Conservation (phyloP, 1,284 basidiomycete species). For the Inonotus obliquus region DNA sequence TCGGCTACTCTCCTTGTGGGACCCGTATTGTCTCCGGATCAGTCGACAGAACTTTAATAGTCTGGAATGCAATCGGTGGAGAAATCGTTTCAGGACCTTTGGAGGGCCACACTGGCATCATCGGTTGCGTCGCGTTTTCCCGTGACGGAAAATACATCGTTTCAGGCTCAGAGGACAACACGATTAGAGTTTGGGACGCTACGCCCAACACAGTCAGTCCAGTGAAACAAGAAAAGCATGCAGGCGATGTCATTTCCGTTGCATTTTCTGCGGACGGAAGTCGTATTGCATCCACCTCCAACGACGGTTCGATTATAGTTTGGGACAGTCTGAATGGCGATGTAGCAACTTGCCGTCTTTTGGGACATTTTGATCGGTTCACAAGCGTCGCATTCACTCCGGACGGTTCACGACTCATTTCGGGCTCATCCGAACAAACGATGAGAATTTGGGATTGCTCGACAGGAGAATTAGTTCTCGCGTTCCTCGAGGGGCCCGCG, state of each 20-base stretch:
- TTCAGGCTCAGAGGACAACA: neutral
- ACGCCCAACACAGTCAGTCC: neutral
- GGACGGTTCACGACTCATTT: neutral
- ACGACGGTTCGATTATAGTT: slow-evolving; percentile 11
- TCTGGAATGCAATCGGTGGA: neutral
- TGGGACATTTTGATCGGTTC: neutral
- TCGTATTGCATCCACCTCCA: slow-evolving; percentile 8
- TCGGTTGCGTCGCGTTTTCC: neutral
- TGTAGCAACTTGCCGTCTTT: neutral
- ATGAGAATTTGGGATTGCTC: neutral
- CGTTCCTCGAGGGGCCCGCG: neutral
- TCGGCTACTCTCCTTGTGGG: neutral
- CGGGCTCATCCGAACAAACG: neutral
- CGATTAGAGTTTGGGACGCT: neutral
- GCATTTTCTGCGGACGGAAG: neutral
- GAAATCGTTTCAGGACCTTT: neutral
- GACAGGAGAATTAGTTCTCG: neutral
- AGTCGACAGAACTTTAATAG: neutral
- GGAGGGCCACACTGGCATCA: neutral
- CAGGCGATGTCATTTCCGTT: neutral
- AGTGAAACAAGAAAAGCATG: neutral
- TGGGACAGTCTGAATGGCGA: slow-evolving; percentile 6
- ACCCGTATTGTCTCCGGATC: neutral
- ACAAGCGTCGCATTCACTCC: neutral
- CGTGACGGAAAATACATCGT: neutral